These are phyloP conservation scores for Pseudogymnoascus sp. DNA, from an alignment of 2,329 filamentous ascomycete species.

Conservation along the genomic window DNA sequence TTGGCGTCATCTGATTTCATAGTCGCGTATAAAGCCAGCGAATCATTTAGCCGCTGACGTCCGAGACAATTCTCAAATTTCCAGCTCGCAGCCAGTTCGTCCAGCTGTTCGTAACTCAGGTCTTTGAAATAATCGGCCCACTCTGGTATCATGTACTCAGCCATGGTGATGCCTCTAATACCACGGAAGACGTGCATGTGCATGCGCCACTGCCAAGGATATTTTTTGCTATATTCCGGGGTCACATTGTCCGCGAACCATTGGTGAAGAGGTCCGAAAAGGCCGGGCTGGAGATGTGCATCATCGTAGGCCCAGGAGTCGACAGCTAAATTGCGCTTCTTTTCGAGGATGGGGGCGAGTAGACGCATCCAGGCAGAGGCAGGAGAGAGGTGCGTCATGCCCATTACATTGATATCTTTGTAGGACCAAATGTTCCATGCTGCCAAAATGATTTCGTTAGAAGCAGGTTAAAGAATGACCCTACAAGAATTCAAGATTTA, in stretches of 20 bases:
- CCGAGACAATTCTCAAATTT: constrained; percentile 43
- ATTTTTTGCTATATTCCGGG: constrained; percentile 19
- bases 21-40: constrained; percentile 16
- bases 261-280: constrained; percentile 18
- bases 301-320: constrained; percentile 30
- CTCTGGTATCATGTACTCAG: constrained; percentile 37
- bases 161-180: constrained; percentile 26
- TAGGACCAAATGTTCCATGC: constrained; percentile 12
- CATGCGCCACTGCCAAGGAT: constrained; percentile 20
- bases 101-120: constrained; percentile 35
- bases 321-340: constrained; percentile 10
- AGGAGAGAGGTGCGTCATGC: constrained; percentile 10
- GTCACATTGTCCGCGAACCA: constrained; percentile 20
- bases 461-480: background rate
- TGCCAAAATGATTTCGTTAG: background rate
- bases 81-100: constrained; percentile 40
- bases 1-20: constrained; percentile 21
- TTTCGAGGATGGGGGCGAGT: constrained; percentile 7
- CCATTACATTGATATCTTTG: constrained; percentile 12
- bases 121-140: constrained; percentile 39
- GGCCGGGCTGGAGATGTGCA: constrained; percentile 30
- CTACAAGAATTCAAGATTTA: background rate
- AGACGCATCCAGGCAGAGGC: constrained; percentile 8
- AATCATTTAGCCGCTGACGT: constrained; percentile 38
- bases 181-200: constrained; percentile 22